phyloP scores from a whole-genome alignment of 2,329 filamentous ascomycete genomes.

The Falciphora oryzae region DNA sequence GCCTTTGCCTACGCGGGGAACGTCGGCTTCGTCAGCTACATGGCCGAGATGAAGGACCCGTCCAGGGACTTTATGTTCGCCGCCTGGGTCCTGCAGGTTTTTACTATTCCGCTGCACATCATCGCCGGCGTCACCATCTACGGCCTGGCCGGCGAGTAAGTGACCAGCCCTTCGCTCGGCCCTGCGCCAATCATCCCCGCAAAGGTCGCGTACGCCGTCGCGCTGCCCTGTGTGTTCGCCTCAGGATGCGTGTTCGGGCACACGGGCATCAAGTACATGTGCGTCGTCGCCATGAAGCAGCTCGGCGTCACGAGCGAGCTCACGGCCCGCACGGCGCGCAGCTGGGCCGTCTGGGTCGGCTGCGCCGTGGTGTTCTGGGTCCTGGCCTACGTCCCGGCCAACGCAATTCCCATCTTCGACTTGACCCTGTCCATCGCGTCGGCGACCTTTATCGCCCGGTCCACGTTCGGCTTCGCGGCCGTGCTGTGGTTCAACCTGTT shows the following conservation, averaged over 20 bases:
- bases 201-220: slow-evolving; percentile 7
- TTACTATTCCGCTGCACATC: slow-evolving; percentile 7
- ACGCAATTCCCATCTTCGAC: slow-evolving; percentile 7
- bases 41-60: slow-evolving; percentile 9
- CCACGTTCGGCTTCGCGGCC: slow-evolving; percentile 7
- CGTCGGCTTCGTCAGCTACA: slow-evolving; percentile 10
- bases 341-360: slow-evolving; percentile 4
- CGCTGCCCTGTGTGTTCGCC: slow-evolving; percentile 6
- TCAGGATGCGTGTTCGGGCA: slow-evolving; percentile 6
- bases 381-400: slow-evolving; percentile 3
- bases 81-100: slow-evolving; percentile 1
- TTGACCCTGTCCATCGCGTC: slow-evolving; percentile 9
- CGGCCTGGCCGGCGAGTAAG: not conserved
- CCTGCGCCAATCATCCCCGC: slow-evolving; percentile 1
- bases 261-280: slow-evolving; percentile 10
- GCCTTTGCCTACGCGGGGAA: slow-evolving; percentile 7
- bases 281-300: slow-evolving; percentile 7
- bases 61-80: slow-evolving; percentile 5
- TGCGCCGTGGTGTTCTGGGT: slow-evolving; percentile 7
- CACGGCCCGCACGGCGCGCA: slow-evolving; percentile 2
- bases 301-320: slow-evolving; percentile 6
- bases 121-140: slow-evolving; percentile 8
- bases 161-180: slow-evolving; percentile 6
- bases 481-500: slow-evolving; percentile 8
- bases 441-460: slow-evolving; percentile 6